Base-by-base conservation (phyloP, 768 basidiomycete species). In the Podaxis sp. region DNA sequence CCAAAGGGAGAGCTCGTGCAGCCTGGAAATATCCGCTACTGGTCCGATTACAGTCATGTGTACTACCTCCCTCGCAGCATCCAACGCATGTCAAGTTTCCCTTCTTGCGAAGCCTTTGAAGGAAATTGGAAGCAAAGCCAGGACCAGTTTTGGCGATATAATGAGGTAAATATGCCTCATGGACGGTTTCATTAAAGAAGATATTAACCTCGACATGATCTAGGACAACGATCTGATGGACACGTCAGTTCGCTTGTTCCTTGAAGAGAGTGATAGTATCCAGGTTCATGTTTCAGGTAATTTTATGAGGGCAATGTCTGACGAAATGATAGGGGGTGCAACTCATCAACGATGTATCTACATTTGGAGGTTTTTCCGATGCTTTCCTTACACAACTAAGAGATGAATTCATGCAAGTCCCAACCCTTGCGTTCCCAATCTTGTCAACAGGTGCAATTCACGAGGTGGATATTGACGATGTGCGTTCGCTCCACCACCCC, bases 191-290 rank as follows among this genome's bases (percentile, higher is more conserved):
- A 61, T 55, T 30, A 33, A 24, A 22, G 54, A 51, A 13, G 49
- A 4, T 12, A 30, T 28, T 51, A 38, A 61, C 51, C 24, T 51
- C 49, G 22, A 15, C 33, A 59, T 42, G 24, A 58, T 15, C 6
- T 61, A 92, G 90, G 82, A 85, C 49, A 74, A 74, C n/a, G 82
- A 82, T 55, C 68, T 92, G 53, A 87, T 91, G 84, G 90, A 93
- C 48, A 85, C 82, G 4, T 78, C 85, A 12, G 77, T 93, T 57
- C 82, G 92, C 17, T 75, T 80, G 15, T 83, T 89, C 59, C 79
- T 90, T 4, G 92, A 94, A 70, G 90, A 92, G 66, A 90, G 89
- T 68, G 83, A 92, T 70, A 82, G 82, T 57, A 78, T 88, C 13
- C 92, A 92, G 84, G 91, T 89, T 55, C 49, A 57, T 52, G 52